Conservation (phyloP, 768 basidiomycete genomes). For the Boletus tomentosulus region DNA sequence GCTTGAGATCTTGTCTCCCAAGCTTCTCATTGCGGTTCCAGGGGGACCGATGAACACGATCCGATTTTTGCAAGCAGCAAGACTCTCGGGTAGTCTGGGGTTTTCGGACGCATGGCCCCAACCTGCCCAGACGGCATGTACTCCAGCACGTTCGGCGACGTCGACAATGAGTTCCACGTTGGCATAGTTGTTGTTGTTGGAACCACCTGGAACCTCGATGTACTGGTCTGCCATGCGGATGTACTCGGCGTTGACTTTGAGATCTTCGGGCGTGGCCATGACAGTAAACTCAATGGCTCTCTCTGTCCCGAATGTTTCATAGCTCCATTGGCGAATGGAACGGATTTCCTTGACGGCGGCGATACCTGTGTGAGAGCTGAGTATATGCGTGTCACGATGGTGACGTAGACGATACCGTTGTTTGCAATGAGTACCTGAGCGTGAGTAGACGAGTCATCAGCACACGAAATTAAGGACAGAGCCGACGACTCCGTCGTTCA, state of each 20-base stretch:
- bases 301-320: conserved; percentile 97
- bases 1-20: conserved; percentile 99
- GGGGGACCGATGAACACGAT: conserved; percentile 99
- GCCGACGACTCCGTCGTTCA: conserved; percentile 1
- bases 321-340: conserved; percentile 98
- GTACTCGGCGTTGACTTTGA: conserved; percentile 98
- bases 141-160: conserved; percentile 93
- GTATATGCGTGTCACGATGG: conserved; percentile 14
- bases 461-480: neutral
- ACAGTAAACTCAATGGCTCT: conserved; percentile 97
- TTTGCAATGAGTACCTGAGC: conserved; percentile 94
- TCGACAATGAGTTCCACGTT: conserved; percentile 99
- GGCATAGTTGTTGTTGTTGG: conserved; percentile 99
- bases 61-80: conserved; percentile 88
- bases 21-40: conserved; percentile 96
- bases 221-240: conserved; percentile 99
- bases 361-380: conserved; percentile 59
- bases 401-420: conserved; percentile 58
- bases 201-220: conserved; percentile 96
- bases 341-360: conserved; percentile 99
- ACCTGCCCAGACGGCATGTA: conserved; percentile 99
- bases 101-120: conserved; percentile 99
- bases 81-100: conserved; percentile 90
- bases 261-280: conserved; percentile 98
- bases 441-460: conserved; percentile 6